Evolutionary conservation across 192 early-diverging fungal species (phyloP).

Genomic region (Jimgerdemannia flammicorona): DNA sequence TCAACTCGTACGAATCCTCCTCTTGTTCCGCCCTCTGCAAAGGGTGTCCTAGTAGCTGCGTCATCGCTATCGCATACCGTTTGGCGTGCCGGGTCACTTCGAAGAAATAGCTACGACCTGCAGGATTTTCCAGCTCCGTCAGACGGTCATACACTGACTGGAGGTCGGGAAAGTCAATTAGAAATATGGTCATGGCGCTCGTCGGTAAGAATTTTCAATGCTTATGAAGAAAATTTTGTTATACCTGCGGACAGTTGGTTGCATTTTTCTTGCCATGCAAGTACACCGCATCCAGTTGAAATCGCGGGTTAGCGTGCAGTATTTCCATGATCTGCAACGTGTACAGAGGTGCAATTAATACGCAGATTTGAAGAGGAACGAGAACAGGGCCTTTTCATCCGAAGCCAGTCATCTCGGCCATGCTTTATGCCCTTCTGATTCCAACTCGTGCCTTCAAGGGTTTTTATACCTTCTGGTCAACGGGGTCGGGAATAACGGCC

Average conservation of each 20-base stretch:
- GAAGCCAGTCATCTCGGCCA: too few species aligned
- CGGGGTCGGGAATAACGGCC: slow-evolving; percentile 16
- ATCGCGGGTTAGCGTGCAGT: slow-evolving; percentile 4
- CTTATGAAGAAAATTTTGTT: neutral
- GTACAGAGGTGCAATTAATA: too few species aligned
- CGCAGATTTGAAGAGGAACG: too few species aligned
- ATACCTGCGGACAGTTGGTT: slow-evolving; percentile 28
- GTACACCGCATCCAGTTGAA: slow-evolving; percentile 27
- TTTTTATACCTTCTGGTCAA: slow-evolving; percentile 17
- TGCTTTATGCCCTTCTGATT: too few species aligned
- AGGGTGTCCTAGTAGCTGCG: slow-evolving; percentile 24
- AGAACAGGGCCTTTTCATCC: too few species aligned
- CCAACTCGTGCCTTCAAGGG: neutral
- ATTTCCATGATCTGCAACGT: slow-evolving; percentile 9
- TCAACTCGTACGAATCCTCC: neutral
- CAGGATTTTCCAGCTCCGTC: slow-evolving; percentile 26
- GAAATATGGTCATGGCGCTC: neutral
- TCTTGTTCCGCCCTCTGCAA: slow-evolving; percentile 16
- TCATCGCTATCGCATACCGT: slow-evolving; percentile 24
- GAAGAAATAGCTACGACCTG: slow-evolving; percentile 24
- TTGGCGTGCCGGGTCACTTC: slow-evolving; percentile 19
- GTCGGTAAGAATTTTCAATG: too few species aligned
- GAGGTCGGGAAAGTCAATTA: neutral
- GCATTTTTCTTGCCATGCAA: slow-evolving; percentile 24
- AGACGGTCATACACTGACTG: slow-evolving; percentile 32